Base-by-base conservation (phyloP, 345 rosid genomes). In the Carallia brachiata region DNA sequence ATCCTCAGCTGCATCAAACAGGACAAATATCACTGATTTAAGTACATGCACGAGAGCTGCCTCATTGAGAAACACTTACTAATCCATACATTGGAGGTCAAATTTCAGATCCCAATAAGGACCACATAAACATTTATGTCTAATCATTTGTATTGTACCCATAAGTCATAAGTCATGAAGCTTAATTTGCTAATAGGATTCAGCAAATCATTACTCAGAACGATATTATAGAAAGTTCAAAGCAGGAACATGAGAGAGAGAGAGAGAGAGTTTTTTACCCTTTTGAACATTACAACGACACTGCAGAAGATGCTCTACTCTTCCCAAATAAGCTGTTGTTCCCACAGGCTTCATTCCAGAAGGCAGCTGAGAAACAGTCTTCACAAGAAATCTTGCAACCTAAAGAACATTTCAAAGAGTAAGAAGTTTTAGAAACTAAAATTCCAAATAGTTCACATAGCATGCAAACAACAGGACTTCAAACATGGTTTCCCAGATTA, bases 311-410 rank as follows among this genome's bases (percentile, higher is more conserved):
- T 95, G 81, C 63, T 80, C 86, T 32, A 78, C 86, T 17, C 81
- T 85, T 52, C 87, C 88, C 90, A 92, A 85, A 67, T 95, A 95
- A n/a, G 97, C 84, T 67, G 85, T 92, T 36, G 99, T 90, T 63
- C 99, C 99, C 65, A 81, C 88, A 77, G 94, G 98, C 78, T 73
- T 86, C 83, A 84, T 92, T 70, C 97, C 98, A 66, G 96, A 86
- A 48, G 79, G 81, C 75, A 95, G 84, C 86, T 95, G 97, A 62
- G 92, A 48, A 72, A 92, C 90, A 4, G 98, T 92, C 84, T 95
- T 95, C 92, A 92, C 80, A 50, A 95, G 97, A 82, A 88, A 90
- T 82, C 97, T 88, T 13, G 99, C 98, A 32, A 95, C 99, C 99
- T 95, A 71, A 60, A 36, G 30, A 67, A 50, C 34, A 23, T 73